These are phyloP conservation scores for Fusarium palustre DNA, from an alignment of 2,329 filamentous ascomycete genomes.

Conservation along the genomic window DNA sequence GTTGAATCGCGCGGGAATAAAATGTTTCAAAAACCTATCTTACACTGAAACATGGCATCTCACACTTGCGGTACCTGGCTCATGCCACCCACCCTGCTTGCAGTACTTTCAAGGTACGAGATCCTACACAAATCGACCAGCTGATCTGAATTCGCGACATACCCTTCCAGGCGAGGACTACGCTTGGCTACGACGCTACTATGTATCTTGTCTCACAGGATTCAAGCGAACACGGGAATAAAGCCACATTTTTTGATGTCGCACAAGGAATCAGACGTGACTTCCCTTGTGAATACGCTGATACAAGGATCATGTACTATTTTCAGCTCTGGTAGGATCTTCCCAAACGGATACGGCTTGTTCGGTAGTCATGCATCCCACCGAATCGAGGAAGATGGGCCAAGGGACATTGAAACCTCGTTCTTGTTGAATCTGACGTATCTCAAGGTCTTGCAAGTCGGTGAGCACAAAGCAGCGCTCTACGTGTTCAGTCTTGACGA, in stretches of 20 bases:
- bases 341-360: conserved; percentile 15
- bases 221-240: conserved; percentile 11
- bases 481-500: neutral
- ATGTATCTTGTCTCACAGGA: neutral
- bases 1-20: conserved; percentile 5
- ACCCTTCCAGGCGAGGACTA: conserved; percentile 2
- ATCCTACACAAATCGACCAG: neutral
- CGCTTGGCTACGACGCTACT: neutral
- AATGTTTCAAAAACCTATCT: conserved; percentile 5
- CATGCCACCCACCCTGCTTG: conserved; percentile 6
- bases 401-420: conserved; percentile 9
- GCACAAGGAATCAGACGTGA: conserved; percentile 12
- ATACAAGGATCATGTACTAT: conserved; percentile 25
- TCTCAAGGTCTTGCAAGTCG: conserved; percentile 25
- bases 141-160: neutral
- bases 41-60: conserved; percentile 16
- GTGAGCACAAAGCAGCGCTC: neutral
- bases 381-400: conserved; percentile 19
- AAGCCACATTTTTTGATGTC: conserved; percentile 1
- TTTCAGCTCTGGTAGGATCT: conserved; percentile 24
- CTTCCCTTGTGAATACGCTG: conserved; percentile 6
- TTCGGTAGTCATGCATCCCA: conserved; percentile 18
- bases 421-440: conserved; percentile 9
- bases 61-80: neutral
- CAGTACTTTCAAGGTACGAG: conserved; percentile 2